Base-by-base conservation (phyloP, 352 stramenopile species). In the Pythium brassicae region DNA sequence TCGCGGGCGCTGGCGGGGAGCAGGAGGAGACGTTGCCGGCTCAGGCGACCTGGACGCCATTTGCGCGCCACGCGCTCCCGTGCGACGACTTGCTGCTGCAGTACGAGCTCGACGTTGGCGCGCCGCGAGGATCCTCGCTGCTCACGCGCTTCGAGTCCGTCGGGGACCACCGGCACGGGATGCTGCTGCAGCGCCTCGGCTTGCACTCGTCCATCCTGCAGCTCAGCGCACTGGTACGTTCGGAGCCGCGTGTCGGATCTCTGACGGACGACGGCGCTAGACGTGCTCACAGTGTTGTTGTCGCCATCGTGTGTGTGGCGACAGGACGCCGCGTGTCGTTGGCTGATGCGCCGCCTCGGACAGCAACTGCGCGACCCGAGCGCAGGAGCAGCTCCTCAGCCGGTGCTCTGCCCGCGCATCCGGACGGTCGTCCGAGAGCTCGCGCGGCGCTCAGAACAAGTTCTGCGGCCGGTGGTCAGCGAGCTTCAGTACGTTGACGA, bases 171-270 rank as follows among this genome's bases (percentile, higher is more conserved):
- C 39, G 26, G 35, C 20, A 19, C 22, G 46, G 48, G 7, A 20
- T 22, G 7, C 23, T 63, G 14, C 43, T 47, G 25, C 42, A 48
- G 20, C 56, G 57, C 12, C 60, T 75, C 8, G 42, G 58, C 22
- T 1, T 8, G 12, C 46, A 69, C 50, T 64, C 55, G 10, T 51
- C 51, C 35, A 52, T 68, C 19, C 60, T 69, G 44, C 54, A 62
- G 27, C 60, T 78, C 10, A 73, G 64, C 44, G 53, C 46, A 26
- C 45, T 75, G 14, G 69, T 74, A 64, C 26, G 65, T 26, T 4
- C 8, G 15, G 6, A 25, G 22, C 15, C n/a, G n/a, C n/a, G n/a
- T 14, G 34, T 6, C 8, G 11, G 22, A 10, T 42, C 10, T 35
- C 17, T 29, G 12, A 20, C 17, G 35, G n/a, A 0, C 4, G 14